These are phyloP conservation scores for Fusarium neocosmosporiellum DNA, from an alignment of 2,329 filamentous ascomycete genomes.

Conservation along the genomic window DNA sequence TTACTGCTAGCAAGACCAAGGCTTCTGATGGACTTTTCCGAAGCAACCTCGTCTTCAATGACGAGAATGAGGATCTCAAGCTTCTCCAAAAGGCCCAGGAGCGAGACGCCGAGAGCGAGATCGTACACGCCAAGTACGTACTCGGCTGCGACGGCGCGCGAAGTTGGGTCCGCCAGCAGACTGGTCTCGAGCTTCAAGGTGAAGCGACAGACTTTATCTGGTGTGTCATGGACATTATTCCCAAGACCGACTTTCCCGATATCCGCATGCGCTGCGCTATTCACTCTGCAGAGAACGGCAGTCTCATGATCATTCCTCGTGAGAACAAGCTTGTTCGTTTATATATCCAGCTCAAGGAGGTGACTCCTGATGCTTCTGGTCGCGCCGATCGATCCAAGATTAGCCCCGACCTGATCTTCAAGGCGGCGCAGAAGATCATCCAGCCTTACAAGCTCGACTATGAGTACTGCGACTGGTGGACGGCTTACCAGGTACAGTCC, in stretches of 20 bases:
- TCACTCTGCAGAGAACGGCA: constrained; percentile 66
- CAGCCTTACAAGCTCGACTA: constrained; percentile 75
- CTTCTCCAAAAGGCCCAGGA: constrained; percentile 49
- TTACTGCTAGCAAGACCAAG: constrained; percentile 7
- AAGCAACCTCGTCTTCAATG: constrained; percentile 63
- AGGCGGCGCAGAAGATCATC: constrained; percentile 72
- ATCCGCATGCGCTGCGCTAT: constrained; percentile 69
- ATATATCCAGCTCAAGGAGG: constrained; percentile 71
- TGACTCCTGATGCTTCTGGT: constrained; percentile 52
- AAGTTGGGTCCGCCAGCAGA: constrained; percentile 69
- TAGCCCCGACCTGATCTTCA: constrained; percentile 71
- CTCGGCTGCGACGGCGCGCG: constrained; percentile 77
- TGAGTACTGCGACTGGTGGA: constrained; percentile 63
- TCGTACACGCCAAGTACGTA: constrained; percentile 64
- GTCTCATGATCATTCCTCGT: constrained; percentile 72
- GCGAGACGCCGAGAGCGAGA: constrained; percentile 41
- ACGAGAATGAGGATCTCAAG: constrained; percentile 61
- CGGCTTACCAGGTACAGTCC: constrained; percentile 53
- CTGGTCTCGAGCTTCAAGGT: constrained; percentile 63
- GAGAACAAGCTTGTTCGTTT: constrained; percentile 72
- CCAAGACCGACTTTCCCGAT: constrained; percentile 66
- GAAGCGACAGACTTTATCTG: constrained; percentile 65
- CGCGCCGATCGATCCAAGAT: constrained; percentile 67
- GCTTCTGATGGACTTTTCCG: constrained; percentile 65
- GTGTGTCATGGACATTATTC: constrained; percentile 59